Conservation (phyloP, 768 basidiomycete genomes). For the Lanmaoa pseudosensibilis region DNA sequence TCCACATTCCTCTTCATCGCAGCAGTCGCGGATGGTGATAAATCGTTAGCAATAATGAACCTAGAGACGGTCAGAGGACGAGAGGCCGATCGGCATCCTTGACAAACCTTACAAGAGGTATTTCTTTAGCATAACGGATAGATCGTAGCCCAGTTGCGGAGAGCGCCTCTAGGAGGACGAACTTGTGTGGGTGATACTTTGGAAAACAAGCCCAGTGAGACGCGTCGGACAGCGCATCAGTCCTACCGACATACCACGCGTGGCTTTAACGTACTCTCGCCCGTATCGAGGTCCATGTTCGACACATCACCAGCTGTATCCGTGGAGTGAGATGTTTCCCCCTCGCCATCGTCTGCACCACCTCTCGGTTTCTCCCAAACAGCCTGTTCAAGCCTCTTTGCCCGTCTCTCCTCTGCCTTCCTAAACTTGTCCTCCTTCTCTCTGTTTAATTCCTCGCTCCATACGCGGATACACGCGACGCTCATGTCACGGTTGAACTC, state of each 20-base stretch:
- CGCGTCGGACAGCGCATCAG: background rate
- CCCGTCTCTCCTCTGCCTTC: slow-evolving; percentile 49
- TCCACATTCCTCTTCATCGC: slow-evolving; percentile 87
- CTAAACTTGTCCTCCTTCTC: slow-evolving; percentile 64
- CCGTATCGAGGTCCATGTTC: background rate
- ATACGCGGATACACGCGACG: slow-evolving; percentile 85
- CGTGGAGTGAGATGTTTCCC: background rate
- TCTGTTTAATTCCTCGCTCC: slow-evolving; percentile 73
- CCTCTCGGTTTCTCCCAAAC: slow-evolving; percentile 47
- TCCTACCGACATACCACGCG: slow-evolving; percentile 24
- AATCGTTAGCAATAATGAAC: slow-evolving; percentile 91
- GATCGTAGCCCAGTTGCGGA: slow-evolving; percentile 95
- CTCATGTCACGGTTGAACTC: slow-evolving; percentile 97
- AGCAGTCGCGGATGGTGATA: slow-evolving; percentile 76
- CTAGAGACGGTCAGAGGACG: slow-evolving; percentile 51
- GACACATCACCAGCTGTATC: background rate
- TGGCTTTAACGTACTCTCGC: slow-evolving; percentile 9
- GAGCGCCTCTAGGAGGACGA: slow-evolving; percentile 87
- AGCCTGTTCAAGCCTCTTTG: slow-evolving; percentile 34
- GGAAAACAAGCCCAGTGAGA: background rate
- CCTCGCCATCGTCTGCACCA: slow-evolving; percentile 25
- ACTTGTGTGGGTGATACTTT: slow-evolving; percentile 60
- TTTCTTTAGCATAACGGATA: slow-evolving; percentile 97
- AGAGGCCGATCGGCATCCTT: background rate
- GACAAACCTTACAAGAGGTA: slow-evolving; percentile 81